Conservation (phyloP, 2,329 filamentous ascomycete species). For the Botrytis squamosa region DNA sequence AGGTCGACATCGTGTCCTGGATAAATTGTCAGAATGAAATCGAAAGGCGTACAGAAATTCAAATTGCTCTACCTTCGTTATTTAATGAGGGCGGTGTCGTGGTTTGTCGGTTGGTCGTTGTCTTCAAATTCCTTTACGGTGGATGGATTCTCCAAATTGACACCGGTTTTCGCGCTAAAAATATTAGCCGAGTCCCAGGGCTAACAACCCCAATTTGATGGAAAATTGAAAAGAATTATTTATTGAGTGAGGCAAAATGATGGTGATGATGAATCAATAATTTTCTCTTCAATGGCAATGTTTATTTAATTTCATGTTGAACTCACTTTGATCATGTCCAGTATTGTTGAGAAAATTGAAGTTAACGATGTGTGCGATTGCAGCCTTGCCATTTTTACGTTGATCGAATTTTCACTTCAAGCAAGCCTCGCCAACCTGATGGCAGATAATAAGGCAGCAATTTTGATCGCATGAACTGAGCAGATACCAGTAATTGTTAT, state of each 20-base stretch:
- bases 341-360: neutral
- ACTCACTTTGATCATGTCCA: neutral
- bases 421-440: neutral
- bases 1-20: conserved; percentile 61
- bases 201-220: conserved; percentile 26
- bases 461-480: neutral
- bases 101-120: conserved; percentile 35
- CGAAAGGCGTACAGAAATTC: neutral
- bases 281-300: neutral
- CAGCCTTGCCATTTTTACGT: conserved; percentile 3
- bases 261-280: neutral
- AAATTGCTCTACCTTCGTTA: conserved; percentile 40
- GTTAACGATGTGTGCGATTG: neutral
- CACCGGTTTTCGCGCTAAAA: conserved; percentile 16
- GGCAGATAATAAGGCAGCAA: neutral
- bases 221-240: conserved; percentile 23
- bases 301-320: neutral
- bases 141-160: conserved; percentile 18
- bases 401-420: neutral
- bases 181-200: conserved; percentile 31
- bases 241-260: neutral
- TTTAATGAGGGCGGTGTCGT: conserved; percentile 39
- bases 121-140: conserved; percentile 20
- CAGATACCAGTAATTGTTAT: neutral
- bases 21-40: conserved; percentile 38